Conservation (phyloP, 1,284 basidiomycete genomes). For the Moniliella sp. region DNA sequence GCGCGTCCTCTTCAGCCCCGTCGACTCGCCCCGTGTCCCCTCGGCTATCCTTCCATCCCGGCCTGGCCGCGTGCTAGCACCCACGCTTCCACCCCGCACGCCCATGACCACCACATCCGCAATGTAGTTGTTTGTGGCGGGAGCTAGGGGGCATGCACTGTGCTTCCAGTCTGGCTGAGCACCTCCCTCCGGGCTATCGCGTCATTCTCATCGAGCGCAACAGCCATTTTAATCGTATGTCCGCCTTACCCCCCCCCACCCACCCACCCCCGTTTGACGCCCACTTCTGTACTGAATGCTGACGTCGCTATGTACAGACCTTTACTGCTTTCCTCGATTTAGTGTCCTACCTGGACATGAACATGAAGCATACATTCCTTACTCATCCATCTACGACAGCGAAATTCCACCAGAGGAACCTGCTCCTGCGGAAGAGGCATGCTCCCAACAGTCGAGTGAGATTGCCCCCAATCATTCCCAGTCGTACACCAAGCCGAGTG, state of each 20-base stretch:
- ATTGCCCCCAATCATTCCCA: too few relatives aligned
- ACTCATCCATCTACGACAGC: conserved; percentile 48
- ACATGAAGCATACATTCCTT: conserved; percentile 47
- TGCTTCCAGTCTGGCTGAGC: not conserved
- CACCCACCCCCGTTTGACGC: too few relatives aligned
- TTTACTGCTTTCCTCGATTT: conserved; percentile 45
- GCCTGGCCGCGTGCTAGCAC: too few relatives aligned
- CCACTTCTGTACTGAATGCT: not conserved
- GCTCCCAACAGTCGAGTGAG: not conserved
- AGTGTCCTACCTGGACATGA: conserved; percentile 48
- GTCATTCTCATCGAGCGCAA: conserved; percentile 38
- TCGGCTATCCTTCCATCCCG: too few relatives aligned
- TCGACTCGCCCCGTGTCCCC: too few relatives aligned
- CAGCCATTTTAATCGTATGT: conserved; percentile 36
- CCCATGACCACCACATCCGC: too few relatives aligned
- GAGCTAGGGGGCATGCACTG: not conserved
- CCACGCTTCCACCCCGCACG: too few relatives aligned
- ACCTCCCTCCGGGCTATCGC: conserved; percentile 35
- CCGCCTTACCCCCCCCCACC: not conserved
- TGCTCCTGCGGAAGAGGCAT: too few relatives aligned
- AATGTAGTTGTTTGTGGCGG: not conserved
- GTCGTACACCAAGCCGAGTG: too few relatives aligned
- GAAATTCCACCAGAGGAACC: too few relatives aligned
- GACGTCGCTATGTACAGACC: conserved; percentile 10
- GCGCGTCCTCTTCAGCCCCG: too few relatives aligned